Evolutionary conservation across 2,329 filamentous ascomycete species (phyloP), one percentile per base, ranked within the genome.

Genomic region (Leptosphaerulina australis): DNA sequence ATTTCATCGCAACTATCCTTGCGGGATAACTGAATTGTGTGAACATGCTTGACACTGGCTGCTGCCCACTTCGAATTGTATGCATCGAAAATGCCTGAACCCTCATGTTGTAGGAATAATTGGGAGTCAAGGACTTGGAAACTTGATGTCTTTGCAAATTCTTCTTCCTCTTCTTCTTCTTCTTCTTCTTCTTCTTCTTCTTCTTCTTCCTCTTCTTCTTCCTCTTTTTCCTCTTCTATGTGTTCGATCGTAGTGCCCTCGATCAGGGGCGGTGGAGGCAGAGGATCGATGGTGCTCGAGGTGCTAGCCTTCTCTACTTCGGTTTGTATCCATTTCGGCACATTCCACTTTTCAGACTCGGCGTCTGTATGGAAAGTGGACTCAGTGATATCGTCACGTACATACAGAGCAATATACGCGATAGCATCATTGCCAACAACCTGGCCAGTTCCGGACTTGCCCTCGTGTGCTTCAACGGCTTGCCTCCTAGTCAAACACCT

Each of bases 401-500:
- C 72, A 58, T 85, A 85, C 68, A 83, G 75, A 11, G 72, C 80
- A 46, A 82, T 73, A 55, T 84, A 83, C 15, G 81, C 81, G 9
- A 83, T 71, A 20, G 80, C 70, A 41, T 80, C 76, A 15, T 76
- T 76, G 2, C 69, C 69, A 38, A 72, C 67, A 17, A 77, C 68
- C 30, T 68, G 69, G 33, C 66, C 72, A 8, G 64, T 60, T 11
- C 61, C 62, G 17, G 59, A 44, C 39, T 78, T 76, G 10, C 81
- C 82, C 56, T 83, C 76, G 44, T 83, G 80, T 5, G 68, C 70
- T 12, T 77, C 74, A 18, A 83, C 63, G 12, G 82, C 83, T 50
- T 81, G 78, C 55, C 80, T 81, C 28, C 76, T 76, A 0, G 83
- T 85, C 50, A 85, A 67, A 34, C 81, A 81, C 41, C 77, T 77